Conservation (phyloP, 129 eudicot species). For the Scalesia atractyloides region DNA sequence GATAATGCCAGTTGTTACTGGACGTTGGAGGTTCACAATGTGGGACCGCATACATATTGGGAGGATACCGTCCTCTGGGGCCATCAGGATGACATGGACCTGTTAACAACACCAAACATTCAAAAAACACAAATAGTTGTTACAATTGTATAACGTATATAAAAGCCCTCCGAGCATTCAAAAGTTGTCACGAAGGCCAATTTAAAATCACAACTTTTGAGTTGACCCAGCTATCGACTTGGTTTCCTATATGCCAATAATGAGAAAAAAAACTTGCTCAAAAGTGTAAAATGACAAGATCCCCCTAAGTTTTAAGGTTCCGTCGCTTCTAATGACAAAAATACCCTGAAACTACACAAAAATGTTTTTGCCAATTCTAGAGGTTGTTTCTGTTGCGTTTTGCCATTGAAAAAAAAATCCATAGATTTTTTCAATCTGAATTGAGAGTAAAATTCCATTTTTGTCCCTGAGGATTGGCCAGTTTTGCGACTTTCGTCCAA, state of each 20-base stretch:
- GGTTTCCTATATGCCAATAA: not conserved
- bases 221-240: not conserved
- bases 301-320: not conserved
- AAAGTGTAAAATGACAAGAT: not conserved
- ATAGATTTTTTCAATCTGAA: not conserved
- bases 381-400: not conserved
- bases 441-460: no score
- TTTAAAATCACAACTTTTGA: not conserved
- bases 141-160: not conserved
- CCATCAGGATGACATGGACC: constrained; percentile 66
- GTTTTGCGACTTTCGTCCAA: no score
- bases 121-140: not conserved
- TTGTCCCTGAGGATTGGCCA: no score
- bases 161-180: not conserved
- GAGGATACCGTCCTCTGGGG: constrained; percentile 46
- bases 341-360: not conserved
- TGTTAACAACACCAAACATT: constrained; percentile 15
- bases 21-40: constrained; percentile 58
- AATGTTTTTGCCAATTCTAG: not conserved
- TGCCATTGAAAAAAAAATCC: no score
- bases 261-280: not conserved
- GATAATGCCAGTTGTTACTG: constrained; percentile 61
- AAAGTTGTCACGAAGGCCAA: not conserved
- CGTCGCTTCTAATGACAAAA: not conserved
- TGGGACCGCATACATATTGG: constrained; percentile 48